These are phyloP conservation scores for Parsonsia alboflavescens DNA, from an alignment of 257 asterid genomes.

Conservation along the genomic window DNA sequence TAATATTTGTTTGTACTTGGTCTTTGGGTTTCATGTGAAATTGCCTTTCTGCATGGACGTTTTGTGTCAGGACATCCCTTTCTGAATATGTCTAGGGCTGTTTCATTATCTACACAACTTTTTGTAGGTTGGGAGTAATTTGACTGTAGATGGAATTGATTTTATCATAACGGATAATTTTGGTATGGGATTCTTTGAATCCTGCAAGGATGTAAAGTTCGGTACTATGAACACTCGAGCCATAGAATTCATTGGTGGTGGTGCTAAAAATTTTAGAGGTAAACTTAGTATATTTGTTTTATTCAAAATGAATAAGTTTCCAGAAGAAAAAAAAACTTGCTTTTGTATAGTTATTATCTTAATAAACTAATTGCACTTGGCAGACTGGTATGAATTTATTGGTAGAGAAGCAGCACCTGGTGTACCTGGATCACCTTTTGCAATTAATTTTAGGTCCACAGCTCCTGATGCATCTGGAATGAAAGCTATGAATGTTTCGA, in stretches of 20 bases:
- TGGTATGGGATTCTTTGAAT: constrained; percentile 79
- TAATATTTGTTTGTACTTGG: background rate
- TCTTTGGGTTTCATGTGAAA: background rate
- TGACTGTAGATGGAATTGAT: constrained; percentile 76
- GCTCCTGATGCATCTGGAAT: constrained; percentile 75
- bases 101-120: constrained; percentile 7
- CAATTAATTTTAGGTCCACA: constrained; percentile 62
- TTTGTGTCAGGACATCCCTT: background rate
- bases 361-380: constrained; percentile 20
- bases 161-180: constrained; percentile 63
- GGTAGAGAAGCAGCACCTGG: constrained; percentile 70
- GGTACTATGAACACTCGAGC: constrained; percentile 97
- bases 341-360: background rate
- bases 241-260: constrained; percentile 92
- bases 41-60: background rate
- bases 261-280: constrained; percentile 87
- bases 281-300: background rate
- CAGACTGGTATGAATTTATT: constrained; percentile 90
- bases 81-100: background rate
- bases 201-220: constrained; percentile 97
- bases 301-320: background rate
- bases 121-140: constrained; percentile 61
- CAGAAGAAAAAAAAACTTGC: background rate
- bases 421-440: constrained; percentile 86
- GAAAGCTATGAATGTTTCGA: constrained; percentile 79